A percentile compares a stretch with the other conserved stretches of the same genome.
Evolutionary conservation across 352 stramenopile species (phyloP).

Genomic region (Bremia lactucae): DNA sequence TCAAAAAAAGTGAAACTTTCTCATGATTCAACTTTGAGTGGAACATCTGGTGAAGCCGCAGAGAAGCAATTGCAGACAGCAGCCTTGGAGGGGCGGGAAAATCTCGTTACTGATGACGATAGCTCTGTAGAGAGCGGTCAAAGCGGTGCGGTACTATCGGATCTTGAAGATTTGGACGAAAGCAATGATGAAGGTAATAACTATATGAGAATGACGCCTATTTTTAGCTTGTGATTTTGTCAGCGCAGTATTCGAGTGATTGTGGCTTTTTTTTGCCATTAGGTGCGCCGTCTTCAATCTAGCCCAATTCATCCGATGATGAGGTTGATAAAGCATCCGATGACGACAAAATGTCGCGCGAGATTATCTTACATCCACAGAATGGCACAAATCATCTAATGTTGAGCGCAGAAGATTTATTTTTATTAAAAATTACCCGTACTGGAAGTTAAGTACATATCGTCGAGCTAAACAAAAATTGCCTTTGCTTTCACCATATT

Average conservation of each 20-base stretch:
- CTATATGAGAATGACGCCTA: conserved; percentile 15
- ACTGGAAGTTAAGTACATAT: conserved; percentile 43
- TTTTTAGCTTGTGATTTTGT: too few species aligned
- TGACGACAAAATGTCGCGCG: conserved; percentile 13
- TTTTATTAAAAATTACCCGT: conserved; percentile 9
- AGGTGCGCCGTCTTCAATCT: conserved; percentile 18
- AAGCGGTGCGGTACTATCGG: conserved; percentile 10
- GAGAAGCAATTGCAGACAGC: conserved; percentile 3
- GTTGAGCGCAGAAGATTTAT: too few species aligned
- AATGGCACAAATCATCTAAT: too few species aligned
- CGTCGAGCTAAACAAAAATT: conserved; percentile 18
- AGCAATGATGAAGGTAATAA: conserved; percentile 4
- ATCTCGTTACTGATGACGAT: conserved; percentile 2
- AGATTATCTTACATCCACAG: too few species aligned
- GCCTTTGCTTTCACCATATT: conserved; percentile 2
- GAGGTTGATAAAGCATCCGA: conserved; percentile 7
- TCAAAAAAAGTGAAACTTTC: conserved; percentile 13
- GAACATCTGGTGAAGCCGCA: conserved; percentile 1
- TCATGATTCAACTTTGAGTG: conserved; percentile 2
- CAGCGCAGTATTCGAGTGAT: too few species aligned
- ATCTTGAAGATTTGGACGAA: conserved; percentile 13
- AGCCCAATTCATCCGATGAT: conserved; percentile 23
- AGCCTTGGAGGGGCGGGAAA: background rate
- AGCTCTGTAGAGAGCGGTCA: conserved; percentile 6
- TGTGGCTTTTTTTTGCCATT: conserved; percentile 1